Base-by-base conservation (phyloP, 208 protist species). In the Leishmania arabica region DNA sequence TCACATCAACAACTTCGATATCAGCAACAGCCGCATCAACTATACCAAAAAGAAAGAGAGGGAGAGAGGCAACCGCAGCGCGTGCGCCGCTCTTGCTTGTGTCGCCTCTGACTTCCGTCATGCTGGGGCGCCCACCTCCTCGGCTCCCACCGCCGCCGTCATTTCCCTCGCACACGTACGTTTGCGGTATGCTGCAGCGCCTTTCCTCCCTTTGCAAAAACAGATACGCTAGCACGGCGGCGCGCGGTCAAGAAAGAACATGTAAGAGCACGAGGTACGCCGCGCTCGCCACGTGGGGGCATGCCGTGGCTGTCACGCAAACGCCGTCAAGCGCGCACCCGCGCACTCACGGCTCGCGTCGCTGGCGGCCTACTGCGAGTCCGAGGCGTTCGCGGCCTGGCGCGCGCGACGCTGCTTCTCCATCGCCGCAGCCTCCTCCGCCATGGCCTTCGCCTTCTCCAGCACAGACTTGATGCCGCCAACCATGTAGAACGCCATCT, bases 401-500 rank as follows among this genome's bases (percentile, higher is more conserved):
- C 88, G 87, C 51, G 87, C 85, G 47, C 90, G 89, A 62, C 90
- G 91, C 42, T 84, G 76, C 82, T 92, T 92, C 82, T 94, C 88
- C 75, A 92, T 88, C 69, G 89, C 89, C 9, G 87, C 87, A 40
- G 90, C 92, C 87, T 95, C 93, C 82, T 93, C 92, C 31, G 98
- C 93, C 75, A 99, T 90, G 70, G 91, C 86, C 78, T 96, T 95
- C 78, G 97, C 98, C 94, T 99, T 99, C 68, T 93, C 90, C 15
- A 94, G 82, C 77, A 98, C 98, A 62, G 98, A 96, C 31, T 95
- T 95, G 80, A 99, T 99, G 75, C 82, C 87, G 82, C 99, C 98
- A 37, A 99, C 95, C 99, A 99, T 99, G 93, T 99, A 99, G 92
- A 99, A 99, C 53, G 99, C 99, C 82, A 87, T 84, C 93, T 99